Evolutionary conservation across 352 stramenopile species (phyloP).

Genomic region (Pythium biforme): DNA sequence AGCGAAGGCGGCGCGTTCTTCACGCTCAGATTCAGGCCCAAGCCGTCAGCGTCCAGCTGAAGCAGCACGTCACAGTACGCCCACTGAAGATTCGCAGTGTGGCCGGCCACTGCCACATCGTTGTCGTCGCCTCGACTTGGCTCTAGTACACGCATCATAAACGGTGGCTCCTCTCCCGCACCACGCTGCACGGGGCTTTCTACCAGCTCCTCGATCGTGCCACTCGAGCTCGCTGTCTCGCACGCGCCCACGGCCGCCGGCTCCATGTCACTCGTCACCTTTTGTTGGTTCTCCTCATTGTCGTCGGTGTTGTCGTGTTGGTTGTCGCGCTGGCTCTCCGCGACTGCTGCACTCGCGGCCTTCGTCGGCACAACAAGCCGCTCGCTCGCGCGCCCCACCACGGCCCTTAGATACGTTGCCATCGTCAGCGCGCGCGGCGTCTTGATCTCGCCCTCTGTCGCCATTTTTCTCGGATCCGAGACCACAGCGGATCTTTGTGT

Average conservation of each 20-base stretch:
- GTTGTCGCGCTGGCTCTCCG: not conserved
- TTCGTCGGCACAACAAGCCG: not conserved
- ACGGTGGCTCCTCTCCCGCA: not conserved
- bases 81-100: not conserved
- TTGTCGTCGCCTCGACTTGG: not conserved
- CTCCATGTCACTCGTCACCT: not conserved
- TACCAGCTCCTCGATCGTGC: constrained; percentile 3
- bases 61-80: constrained; percentile 44
- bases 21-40: constrained; percentile 44
- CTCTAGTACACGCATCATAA: not conserved
- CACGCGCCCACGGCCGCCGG: not conserved
- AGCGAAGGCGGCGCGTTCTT: not conserved
- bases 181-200: not conserved
- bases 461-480: too few relatives aligned
- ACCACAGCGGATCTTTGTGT: constrained; percentile 25
- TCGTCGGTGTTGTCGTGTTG: not conserved
- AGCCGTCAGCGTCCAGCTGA: constrained; percentile 38
- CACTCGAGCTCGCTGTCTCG: constrained; percentile 15
- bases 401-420: constrained; percentile 44
- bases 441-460: not conserved
- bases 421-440: constrained; percentile 23
- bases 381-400: constrained; percentile 32
- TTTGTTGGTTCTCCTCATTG: not conserved
- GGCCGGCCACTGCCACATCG: not conserved
- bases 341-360: too few relatives aligned